These are phyloP conservation scores for Tricharina praecox DNA, from an alignment of 495 filamentous ascomycete genomes.

Conservation along the genomic window DNA sequence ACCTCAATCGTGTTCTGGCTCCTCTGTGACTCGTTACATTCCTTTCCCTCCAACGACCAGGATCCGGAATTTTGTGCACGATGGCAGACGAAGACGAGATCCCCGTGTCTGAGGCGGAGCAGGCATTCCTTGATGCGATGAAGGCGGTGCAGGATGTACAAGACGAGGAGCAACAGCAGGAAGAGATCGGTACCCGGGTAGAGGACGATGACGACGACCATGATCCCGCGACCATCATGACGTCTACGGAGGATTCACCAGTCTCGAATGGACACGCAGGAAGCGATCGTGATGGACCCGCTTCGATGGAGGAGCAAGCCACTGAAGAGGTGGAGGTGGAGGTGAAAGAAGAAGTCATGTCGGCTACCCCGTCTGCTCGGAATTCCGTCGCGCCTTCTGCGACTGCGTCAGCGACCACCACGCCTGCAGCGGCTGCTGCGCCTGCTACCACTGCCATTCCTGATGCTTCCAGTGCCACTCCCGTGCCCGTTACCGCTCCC, in stretches of 20 bases:
- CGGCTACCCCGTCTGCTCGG: background rate
- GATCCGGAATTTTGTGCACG: conserved; percentile 1
- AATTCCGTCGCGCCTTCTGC: conserved; percentile 41
- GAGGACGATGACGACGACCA: too few species aligned
- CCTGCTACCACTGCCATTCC: conserved; percentile 32
- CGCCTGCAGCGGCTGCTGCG: conserved; percentile 39
- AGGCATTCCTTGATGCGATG: conserved; percentile 38
- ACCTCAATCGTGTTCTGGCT: conserved; percentile 5
- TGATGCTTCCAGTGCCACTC: conserved; percentile 3
- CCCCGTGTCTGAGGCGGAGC: conserved; percentile 35
- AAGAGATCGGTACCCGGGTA: conserved; percentile 8
- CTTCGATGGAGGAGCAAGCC: conserved; percentile 30
- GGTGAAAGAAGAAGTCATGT: too few species aligned
- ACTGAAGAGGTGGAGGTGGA: conserved; percentile 16
- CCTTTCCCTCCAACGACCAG: background rate
- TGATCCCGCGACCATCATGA: background rate
- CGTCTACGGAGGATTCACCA: background rate
- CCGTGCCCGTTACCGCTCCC: conserved; percentile 1
- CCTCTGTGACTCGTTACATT: conserved; percentile 7
- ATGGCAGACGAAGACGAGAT: conserved; percentile 7
- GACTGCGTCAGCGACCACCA: conserved; percentile 37
- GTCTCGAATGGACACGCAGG: conserved; percentile 3
- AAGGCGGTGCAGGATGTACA: conserved; percentile 18
- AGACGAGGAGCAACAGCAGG: conserved; percentile 13
- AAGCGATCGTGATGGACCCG: background rate